Evolutionary conservation across 2,329 filamentous ascomycete species (phyloP).

Genomic region (Sarocladiaceae sp.): DNA sequence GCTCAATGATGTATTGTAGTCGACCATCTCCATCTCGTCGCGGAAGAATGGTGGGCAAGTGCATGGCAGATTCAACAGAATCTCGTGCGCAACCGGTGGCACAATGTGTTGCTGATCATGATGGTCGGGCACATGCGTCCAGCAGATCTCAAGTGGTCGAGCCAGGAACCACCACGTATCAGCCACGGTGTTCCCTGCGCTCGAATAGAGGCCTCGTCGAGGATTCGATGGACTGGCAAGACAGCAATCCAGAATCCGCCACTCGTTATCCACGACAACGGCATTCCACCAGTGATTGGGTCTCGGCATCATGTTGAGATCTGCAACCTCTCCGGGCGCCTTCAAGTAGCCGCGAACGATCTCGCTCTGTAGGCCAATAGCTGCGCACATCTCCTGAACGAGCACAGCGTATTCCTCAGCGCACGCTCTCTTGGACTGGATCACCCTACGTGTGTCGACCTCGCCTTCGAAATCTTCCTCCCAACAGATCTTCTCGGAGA

Average conservation of each 20-base stretch:
- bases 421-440: slow-evolving; percentile 77
- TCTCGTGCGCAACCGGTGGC: slow-evolving; percentile 77
- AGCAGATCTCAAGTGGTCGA: slow-evolving; percentile 82
- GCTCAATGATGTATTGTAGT: slow-evolving; percentile 83
- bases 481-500: slow-evolving; percentile 90
- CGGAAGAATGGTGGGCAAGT: slow-evolving; percentile 86
- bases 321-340: slow-evolving; percentile 73
- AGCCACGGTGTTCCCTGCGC: slow-evolving; percentile 59
- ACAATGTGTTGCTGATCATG: slow-evolving; percentile 89
- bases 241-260: slow-evolving; percentile 93
- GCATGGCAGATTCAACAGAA: slow-evolving; percentile 78
- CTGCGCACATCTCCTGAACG: slow-evolving; percentile 87
- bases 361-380: slow-evolving; percentile 82
- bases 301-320: slow-evolving; percentile 74
- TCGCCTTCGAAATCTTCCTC: slow-evolving; percentile 90
- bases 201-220: slow-evolving; percentile 70
- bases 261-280: slow-evolving; percentile 86
- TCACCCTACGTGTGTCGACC: slow-evolving; percentile 74
- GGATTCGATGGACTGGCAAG: slow-evolving; percentile 89
- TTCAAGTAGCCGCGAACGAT: slow-evolving; percentile 88
- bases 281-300: slow-evolving; percentile 98
- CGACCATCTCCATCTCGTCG: slow-evolving; percentile 69
- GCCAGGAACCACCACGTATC: slow-evolving; percentile 94
- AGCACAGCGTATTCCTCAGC: slow-evolving; percentile 85
- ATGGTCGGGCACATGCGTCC: slow-evolving; percentile 86